These are phyloP conservation scores for Diaporthe ampelina DNA, from an alignment of 2,329 filamentous ascomycete genomes.

Conservation along the genomic window DNA sequence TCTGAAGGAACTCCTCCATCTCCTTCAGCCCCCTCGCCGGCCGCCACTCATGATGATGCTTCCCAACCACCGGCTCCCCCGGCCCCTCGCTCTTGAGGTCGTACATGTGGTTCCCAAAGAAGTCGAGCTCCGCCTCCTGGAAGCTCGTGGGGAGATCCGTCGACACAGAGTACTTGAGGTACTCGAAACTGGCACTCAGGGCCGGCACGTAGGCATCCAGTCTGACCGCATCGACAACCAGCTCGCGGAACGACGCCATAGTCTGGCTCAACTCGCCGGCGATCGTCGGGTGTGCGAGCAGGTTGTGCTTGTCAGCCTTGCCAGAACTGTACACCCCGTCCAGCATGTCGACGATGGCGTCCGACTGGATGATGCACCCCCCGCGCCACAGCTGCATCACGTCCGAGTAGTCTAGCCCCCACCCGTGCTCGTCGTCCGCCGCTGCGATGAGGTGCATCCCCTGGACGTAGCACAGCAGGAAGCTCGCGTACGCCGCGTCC, in stretches of 20 bases:
- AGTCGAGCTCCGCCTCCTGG: slow-evolving; percentile 79
- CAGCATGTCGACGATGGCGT: slow-evolving; percentile 74
- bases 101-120: slow-evolving; percentile 77
- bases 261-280: slow-evolving; percentile 66
- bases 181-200: slow-evolving; percentile 74
- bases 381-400: slow-evolving; percentile 75
- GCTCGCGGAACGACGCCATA: slow-evolving; percentile 66
- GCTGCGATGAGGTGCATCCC: slow-evolving; percentile 75
- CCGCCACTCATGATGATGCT: slow-evolving; percentile 75
- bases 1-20: slow-evolving; percentile 4
- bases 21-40: slow-evolving; percentile 49
- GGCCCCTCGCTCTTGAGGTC: slow-evolving; percentile 69
- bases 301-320: slow-evolving; percentile 57
- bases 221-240: slow-evolving; percentile 67
- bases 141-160: slow-evolving; percentile 76
- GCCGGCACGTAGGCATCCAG: slow-evolving; percentile 73
- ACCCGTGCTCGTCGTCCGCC: slow-evolving; percentile 70
- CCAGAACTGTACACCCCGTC: slow-evolving; percentile 57
- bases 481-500: slow-evolving; percentile 72
- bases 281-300: slow-evolving; percentile 54
- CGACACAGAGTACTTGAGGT: slow-evolving; percentile 73
- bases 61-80: slow-evolving; percentile 66
- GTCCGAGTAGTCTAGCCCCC: slow-evolving; percentile 67
- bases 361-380: slow-evolving; percentile 79
- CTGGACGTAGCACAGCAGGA: slow-evolving; percentile 74